These are phyloP conservation scores for Kwoniella sp. DNA, from an alignment of 768 basidiomycete genomes.

Conservation along the genomic window DNA sequence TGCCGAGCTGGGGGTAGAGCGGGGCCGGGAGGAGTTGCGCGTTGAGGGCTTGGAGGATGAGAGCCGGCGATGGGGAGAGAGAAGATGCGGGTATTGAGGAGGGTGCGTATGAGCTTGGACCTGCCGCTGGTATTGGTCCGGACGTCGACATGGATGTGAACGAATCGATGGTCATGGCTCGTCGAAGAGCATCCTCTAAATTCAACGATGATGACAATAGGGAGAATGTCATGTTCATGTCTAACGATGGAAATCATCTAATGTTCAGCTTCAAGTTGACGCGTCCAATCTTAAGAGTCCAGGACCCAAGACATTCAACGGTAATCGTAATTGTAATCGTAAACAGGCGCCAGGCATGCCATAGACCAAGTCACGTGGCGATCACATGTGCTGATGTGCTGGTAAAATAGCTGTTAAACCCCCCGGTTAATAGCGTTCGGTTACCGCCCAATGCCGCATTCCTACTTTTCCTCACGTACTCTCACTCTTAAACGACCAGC, in stretches of 20 bases:
- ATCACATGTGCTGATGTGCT: background rate
- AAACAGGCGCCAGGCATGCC: background rate
- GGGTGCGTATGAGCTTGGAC: background rate
- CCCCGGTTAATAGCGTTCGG: background rate
- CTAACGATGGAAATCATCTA: too few relatives aligned
- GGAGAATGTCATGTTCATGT: background rate
- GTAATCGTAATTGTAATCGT: too few relatives aligned
- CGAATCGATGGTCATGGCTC: background rate
- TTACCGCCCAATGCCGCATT: background rate
- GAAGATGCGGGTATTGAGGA: background rate
- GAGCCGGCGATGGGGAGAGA: background rate
- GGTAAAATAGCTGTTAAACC: background rate
- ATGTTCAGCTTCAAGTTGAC: background rate
- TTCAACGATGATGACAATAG: background rate
- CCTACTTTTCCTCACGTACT: too few relatives aligned
- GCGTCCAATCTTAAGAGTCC: too few relatives aligned
- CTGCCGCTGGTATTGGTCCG: too few relatives aligned
- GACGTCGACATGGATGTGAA: background rate
- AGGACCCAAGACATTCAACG: too few relatives aligned
- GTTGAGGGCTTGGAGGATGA: constrained; percentile 24
- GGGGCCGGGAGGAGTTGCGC: constrained; percentile 21
- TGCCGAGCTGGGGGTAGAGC: constrained; percentile 11
- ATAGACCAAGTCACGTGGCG: background rate
- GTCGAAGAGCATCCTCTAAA: too few relatives aligned
- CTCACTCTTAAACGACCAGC: too few relatives aligned